Evolutionary conservation across 2,329 filamentous ascomycete genomes (phyloP), one percentile per base, ranked within the genome.

Genomic region (Curvularia eragrostidis): DNA sequence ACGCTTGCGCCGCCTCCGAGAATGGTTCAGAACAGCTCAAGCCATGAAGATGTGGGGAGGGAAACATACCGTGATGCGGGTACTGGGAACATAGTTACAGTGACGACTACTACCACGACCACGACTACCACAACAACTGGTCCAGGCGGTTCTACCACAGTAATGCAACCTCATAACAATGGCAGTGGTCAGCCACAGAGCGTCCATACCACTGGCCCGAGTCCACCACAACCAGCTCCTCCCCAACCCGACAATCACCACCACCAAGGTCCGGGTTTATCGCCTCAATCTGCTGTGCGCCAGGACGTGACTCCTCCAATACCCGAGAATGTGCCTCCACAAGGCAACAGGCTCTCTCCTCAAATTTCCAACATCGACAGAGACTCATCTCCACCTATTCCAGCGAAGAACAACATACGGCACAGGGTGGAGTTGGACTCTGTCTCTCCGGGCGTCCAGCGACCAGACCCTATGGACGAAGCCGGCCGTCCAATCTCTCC

Each of bases 101-200:
- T 71, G 3, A 75, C 71, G 8, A 76, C 73, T 0, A 76, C 74
- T 12, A 75, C 74, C 1, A 76, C 73, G 1, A 75, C 74, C 1
- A 75, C 73, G 1, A 75, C 74, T 0, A 76, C 72, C 2, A 75
- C 72, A 15, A 73, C 69, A 2, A 75, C 73, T 12, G 72, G 73
- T 0, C 72, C 72, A 13, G 73, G 74, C 3, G 74, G 74, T 1
- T 65, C 65, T 21, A 75, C 71, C 10, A 75, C 73, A 9, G 71
- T 75, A 32, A 64, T 74, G 39, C 66, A 72, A 34, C 71, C 73
- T 9, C 61, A 48, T 44, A 58, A 59, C 9, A 61, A 57, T n/a
- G 60, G 54, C 42, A 43, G 26, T 8, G 52, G 65, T 2, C 58
- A 68, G 21, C 64, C 60, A 9, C 71, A 64, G 19, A 68, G 74